phyloP scores from a whole-genome alignment of 306 rosid genomes.

The Inga laurina region DNA sequence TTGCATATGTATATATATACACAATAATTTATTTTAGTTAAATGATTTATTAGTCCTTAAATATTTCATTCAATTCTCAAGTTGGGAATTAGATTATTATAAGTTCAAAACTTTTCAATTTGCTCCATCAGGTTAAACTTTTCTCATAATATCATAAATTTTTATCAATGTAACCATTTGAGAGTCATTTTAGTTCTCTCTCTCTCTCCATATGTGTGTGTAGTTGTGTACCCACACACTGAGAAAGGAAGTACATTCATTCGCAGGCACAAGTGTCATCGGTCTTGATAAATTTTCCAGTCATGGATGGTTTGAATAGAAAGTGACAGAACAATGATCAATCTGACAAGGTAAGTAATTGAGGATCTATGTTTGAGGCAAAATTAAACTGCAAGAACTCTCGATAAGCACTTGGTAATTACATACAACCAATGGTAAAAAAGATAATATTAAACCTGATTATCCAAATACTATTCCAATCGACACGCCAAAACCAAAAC shows the following conservation, averaged over 20 bases:
- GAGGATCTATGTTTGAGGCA: constrained; percentile 23
- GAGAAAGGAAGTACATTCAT: background rate
- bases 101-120: background rate
- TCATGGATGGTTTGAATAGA: too few relatives aligned
- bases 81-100: background rate
- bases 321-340: background rate
- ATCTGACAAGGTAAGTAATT: background rate
- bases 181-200: background rate
- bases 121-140: background rate
- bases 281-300: background rate
- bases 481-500: constrained; percentile 42
- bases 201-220: too few relatives aligned
- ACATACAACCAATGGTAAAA: constrained; percentile 40
- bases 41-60: background rate
- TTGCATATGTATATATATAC: background rate
- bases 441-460: constrained; percentile 35
- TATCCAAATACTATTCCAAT: constrained; percentile 47
- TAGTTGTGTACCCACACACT: background rate
- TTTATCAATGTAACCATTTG: background rate
- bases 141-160: background rate
- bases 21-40: background rate
- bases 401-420: constrained; percentile 30
- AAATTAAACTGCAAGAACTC: constrained; percentile 22
- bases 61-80: background rate
- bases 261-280: background rate